Percentiles rank a stretch among this genome's conserved stretches.
phyloP scores from a whole-genome alignment of 2,329 filamentous ascomycete species.

The Xylariales sp. region DNA sequence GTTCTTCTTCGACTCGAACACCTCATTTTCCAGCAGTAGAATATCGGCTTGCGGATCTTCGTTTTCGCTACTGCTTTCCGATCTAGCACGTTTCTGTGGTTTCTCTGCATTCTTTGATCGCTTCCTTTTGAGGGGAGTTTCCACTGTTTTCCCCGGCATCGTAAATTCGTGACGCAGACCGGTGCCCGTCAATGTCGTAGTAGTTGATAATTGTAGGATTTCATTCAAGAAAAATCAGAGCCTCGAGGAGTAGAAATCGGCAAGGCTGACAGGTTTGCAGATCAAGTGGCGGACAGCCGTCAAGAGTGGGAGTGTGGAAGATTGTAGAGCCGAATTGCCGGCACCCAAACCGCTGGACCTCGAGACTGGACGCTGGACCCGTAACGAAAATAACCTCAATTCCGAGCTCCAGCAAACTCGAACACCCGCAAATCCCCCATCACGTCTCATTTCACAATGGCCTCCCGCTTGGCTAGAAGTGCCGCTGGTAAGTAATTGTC shows the following conservation, averaged over 20 bases:
- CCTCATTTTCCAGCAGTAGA: conserved; percentile 70
- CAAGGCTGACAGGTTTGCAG: not conserved
- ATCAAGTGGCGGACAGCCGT: no score
- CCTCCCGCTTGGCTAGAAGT: conserved; percentile 94
- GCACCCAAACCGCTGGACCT: conserved; percentile 4
- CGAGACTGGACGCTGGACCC: conserved; percentile 6
- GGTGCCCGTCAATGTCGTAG: no score
- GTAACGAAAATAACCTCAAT: conserved; percentile 11
- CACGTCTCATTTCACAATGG: conserved; percentile 74
- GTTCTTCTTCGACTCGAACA: conserved; percentile 80
- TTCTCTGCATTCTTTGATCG: conserved; percentile 37
- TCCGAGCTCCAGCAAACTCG: conserved; percentile 22
- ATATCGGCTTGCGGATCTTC: conserved; percentile 59
- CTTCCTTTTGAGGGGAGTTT: conserved; percentile 48
- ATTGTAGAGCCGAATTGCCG: conserved; percentile 8
- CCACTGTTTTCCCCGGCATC: conserved; percentile 24
- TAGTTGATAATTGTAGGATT: not conserved
- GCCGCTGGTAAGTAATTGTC: conserved; percentile 76
- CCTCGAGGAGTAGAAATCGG: not conserved
- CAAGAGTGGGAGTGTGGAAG: not conserved
- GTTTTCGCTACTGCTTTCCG: conserved; percentile 41
- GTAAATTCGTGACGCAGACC: conserved; percentile 3
- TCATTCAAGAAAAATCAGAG: not conserved
- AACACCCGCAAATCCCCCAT: conserved; percentile 42
- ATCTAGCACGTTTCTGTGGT: conserved; percentile 47